Conservation (phyloP, 202 grass and related monocot genomes). For the Eragrostis tef region DNA sequence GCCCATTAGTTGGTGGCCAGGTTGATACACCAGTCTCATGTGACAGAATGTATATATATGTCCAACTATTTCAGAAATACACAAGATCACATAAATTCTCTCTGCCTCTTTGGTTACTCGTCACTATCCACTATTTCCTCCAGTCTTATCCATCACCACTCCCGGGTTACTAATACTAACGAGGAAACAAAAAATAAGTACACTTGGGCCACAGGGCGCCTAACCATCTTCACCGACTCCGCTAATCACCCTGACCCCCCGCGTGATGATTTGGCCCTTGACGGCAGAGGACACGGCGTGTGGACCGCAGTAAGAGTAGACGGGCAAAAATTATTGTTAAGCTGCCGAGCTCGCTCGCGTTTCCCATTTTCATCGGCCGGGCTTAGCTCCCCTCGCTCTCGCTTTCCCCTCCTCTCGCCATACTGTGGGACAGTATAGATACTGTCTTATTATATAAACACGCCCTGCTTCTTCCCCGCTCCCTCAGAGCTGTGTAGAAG, state of each 20-base stretch:
- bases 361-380: conserved; percentile 16
- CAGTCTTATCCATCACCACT: no score
- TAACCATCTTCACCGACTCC: conserved; percentile 50
- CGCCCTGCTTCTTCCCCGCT: neutral
- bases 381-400: conserved; percentile 31
- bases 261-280: conserved; percentile 19
- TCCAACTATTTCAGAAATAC: no score
- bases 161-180: neutral
- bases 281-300: conserved; percentile 17
- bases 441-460: conserved; percentile 39
- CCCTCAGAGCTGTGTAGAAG: conserved; percentile 15
- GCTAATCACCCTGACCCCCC: conserved; percentile 1
- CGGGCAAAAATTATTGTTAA: neutral
- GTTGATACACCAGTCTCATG: no score
- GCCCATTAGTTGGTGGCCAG: no score
- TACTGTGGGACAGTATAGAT: neutral
- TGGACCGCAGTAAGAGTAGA: neutral
- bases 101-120: no score
- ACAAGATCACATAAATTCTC: no score
- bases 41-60: no score
- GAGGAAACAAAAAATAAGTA: neutral
- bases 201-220: neutral
- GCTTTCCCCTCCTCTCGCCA: neutral
- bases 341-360: neutral
- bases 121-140: no score